Evolutionary conservation across 2,329 filamentous ascomycete genomes (phyloP).

Genomic region (Myrmaecium sp.): DNA sequence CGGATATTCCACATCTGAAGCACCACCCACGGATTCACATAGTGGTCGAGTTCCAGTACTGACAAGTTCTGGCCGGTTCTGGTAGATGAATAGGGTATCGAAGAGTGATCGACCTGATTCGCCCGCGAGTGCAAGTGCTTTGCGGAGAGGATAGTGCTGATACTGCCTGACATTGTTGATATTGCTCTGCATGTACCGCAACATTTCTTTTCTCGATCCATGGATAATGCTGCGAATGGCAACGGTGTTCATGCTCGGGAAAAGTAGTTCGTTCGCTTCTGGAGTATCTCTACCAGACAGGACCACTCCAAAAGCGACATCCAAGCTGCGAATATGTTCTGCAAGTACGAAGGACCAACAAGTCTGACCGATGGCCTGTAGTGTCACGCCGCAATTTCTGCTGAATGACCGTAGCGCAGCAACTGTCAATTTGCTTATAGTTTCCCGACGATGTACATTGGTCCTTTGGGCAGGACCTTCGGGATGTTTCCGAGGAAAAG

Average conservation of each 20-base stretch:
- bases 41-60: conserved; percentile 1
- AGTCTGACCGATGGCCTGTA: conserved; percentile 60
- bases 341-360: conserved; percentile 61
- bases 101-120: conserved; percentile 34
- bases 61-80: conserved; percentile 32
- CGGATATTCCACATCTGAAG: conserved; percentile 61
- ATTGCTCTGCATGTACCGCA: conserved; percentile 57
- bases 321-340: conserved; percentile 43
- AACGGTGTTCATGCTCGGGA: conserved; percentile 88
- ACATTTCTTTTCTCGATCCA: conserved; percentile 44
- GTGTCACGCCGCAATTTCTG: conserved; percentile 46
- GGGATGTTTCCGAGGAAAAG: conserved; percentile 19
- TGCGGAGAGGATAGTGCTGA: conserved; percentile 63
- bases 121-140: conserved; percentile 39
- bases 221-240: conserved; percentile 57
- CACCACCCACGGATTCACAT: conserved; percentile 46
- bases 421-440: conserved; percentile 25
- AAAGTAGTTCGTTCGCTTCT: conserved; percentile 49
- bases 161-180: conserved; percentile 49
- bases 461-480: too few species aligned
- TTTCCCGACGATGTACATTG: conserved; percentile 31
- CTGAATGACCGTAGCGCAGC: conserved; percentile 41
- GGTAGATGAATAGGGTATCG: conserved; percentile 50
- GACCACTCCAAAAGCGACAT: conserved; percentile 69
- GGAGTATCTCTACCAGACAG: conserved; percentile 71